These are phyloP conservation scores for Colletotrichum siamense DNA, from an alignment of 2,329 filamentous ascomycete genomes.

Conservation along the genomic window DNA sequence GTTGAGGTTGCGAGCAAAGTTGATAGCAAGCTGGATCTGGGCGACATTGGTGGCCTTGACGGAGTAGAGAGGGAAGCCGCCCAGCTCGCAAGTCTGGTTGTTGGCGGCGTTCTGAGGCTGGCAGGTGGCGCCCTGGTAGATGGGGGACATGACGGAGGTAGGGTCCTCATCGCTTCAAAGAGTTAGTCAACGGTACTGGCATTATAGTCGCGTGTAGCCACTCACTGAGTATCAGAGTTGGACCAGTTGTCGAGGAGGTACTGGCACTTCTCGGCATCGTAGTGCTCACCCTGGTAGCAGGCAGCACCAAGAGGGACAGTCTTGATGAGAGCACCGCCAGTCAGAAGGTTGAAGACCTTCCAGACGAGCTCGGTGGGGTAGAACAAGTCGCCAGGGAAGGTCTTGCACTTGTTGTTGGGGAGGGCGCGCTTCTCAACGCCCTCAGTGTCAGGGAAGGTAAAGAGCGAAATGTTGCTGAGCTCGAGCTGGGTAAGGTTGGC, in stretches of 20 bases:
- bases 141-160: conserved; percentile 44
- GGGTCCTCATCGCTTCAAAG: conserved; percentile 38
- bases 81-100: conserved; percentile 38
- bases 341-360: conserved; percentile 38
- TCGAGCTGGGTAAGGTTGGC: conserved; percentile 33
- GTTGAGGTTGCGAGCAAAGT: conserved; percentile 50
- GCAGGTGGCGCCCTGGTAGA: conserved; percentile 45
- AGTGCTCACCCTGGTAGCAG: conserved; percentile 34
- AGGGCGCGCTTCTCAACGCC: conserved; percentile 21
- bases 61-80: conserved; percentile 47
- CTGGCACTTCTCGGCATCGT: conserved; percentile 31
- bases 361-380: conserved; percentile 32
- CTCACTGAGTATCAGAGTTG: conserved; percentile 27
- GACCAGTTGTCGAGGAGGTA: conserved; percentile 32
- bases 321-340: conserved; percentile 34
- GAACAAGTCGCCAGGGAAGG: conserved; percentile 31
- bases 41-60: conserved; percentile 45
- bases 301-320: conserved; percentile 35
- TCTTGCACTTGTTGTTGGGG: conserved; percentile 34
- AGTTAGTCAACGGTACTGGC: rapidly evolving
- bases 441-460: conserved; percentile 31
- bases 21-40: conserved; percentile 51
- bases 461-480: conserved; percentile 34
- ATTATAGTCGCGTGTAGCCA: not conserved
- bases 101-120: conserved; percentile 30